These are phyloP conservation scores for Talaromyces stipitatus DNA, from an alignment of 495 filamentous ascomycete genomes.

Conservation along the genomic window DNA sequence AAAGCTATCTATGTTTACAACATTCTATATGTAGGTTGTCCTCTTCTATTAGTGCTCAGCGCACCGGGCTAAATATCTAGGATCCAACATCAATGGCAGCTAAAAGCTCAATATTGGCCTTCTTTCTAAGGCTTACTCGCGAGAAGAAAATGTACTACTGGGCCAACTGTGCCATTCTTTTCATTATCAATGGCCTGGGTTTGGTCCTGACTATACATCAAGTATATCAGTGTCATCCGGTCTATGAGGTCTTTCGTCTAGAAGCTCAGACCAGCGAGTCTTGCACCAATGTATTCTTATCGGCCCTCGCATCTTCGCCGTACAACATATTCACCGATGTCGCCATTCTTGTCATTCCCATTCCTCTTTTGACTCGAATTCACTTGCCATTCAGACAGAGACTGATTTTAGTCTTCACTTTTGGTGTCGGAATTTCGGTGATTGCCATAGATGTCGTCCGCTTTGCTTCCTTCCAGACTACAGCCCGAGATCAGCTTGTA, in stretches of 20 bases:
- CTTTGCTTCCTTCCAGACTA: constrained; percentile 81
- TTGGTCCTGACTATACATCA: constrained; percentile 62
- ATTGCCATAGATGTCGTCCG: constrained; percentile 74
- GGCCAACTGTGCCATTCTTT: constrained; percentile 49
- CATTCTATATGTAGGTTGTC: background rate
- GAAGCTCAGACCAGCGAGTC: constrained; percentile 21
- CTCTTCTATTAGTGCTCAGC: background rate
- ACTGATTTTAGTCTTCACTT: constrained; percentile 60
- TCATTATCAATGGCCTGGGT: constrained; percentile 57
- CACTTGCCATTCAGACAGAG: constrained; percentile 62
- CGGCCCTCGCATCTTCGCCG: constrained; percentile 61
- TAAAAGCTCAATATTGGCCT: constrained; percentile 68
- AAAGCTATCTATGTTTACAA: background rate
- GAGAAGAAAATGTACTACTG: constrained; percentile 55
- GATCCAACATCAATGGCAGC: constrained; percentile 11
- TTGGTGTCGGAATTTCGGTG: constrained; percentile 61
- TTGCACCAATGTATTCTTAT: constrained; percentile 56
- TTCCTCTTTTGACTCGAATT: constrained; percentile 68
- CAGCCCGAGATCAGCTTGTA: constrained; percentile 32
- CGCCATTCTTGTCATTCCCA: constrained; percentile 60
- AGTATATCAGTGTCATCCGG: constrained; percentile 65
- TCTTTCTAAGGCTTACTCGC: constrained; percentile 59
- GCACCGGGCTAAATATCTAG: background rate
- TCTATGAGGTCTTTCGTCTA: constrained; percentile 44
- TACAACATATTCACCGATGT: constrained; percentile 64